Evolutionary conservation across 2,329 filamentous ascomycete species (phyloP), one percentile per base, ranked within the genome.

Genomic region (Colletotrichum tabaci): DNA sequence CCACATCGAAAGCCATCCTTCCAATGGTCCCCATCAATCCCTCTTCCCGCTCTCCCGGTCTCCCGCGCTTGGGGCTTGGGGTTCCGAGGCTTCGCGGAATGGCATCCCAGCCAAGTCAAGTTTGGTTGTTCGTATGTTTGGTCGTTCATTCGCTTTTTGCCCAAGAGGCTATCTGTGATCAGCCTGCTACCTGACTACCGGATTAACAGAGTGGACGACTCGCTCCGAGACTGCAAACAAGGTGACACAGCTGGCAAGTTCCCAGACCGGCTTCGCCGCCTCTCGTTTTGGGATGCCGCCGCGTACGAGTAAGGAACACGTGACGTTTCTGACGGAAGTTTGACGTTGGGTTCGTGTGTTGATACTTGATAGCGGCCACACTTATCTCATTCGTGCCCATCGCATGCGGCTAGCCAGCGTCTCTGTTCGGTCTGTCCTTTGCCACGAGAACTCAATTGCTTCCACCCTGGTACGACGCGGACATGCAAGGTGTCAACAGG

Each of bases 11-110:
- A 30, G 38, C 46, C 42, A 53, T 52, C 47, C 57, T 55, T 53
- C 58, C 18, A 42, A 38, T 69, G 30, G 60, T 46, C 60, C 50
- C 66, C 58, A 63, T 61, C 42, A 64, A 68, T 46, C 58, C 53
- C 58, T 72, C 68, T 63, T 63, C 68, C 68, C 68, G 67, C 62
- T 67, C 63, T 67, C 58, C 69, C 69, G 60, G 58, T 60, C 40
- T 72, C 69, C 69, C 69, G 69, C 65, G 23, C 47, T 72, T 53
- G 66, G 52, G 47, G 18, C 35, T 38, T 38, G 35, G 67, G 67
- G 57, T 40, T 58, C 65, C 47, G 69, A 69, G 53, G 50, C 40
- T 50, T 60, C 35, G 61, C 58, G 64, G 50, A 38, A 58, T 62
- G 15, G 52, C 18, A 68, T 62, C 52, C 64, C 53, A 58, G 66